Base-by-base conservation (phyloP, 306 rosid genomes). In the Prosopis cineraria region DNA sequence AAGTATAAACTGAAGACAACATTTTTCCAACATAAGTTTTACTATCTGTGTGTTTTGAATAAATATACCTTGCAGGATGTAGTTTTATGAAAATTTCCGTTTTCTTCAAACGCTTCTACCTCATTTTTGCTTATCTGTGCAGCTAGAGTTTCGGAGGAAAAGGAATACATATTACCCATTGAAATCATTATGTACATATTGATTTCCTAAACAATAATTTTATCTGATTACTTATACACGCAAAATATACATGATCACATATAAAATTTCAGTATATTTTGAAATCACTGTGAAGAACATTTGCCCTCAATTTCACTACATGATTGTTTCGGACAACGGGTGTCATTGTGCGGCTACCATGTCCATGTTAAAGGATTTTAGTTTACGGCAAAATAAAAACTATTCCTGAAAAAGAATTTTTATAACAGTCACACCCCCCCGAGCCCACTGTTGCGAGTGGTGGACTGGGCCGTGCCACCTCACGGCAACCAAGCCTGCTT, bases 301-400 rank as follows among this genome's bases (percentile, higher is more conserved):
- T 0, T 16, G 5, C 17, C 43, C 40, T 33, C 24, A 2, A 7
- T 13, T 62, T 30, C 68, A 60, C 10, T 14, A 11, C 33, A 4
- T 62, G 25, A 17, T 16, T 33, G 68, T 31, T 31, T 31, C 41
- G 41, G 39, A 79, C 73, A 52, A 1, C 40, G 48, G 53, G 31
- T 25, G 72, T 72, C 56, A 62, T 48, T 72, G 45, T 37, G 60
- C 47, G 12, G 47, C 48, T 48, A 34, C 24, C 66, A 72, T 72
- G 73, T 36, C 30, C 10, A 59, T 65, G 34, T 50, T 50, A 24
- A 55, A 55, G 30, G 31, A 55, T 55, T 55, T 2, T 56, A 3
- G 16, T 24, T 10, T 25, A 56, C 63, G 63, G 34, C 19, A 56
- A 56, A 56, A 27, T 56, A 34, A 47, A 31, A 27, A 14, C 29